Evolutionary conservation across 495 filamentous ascomycete species (phyloP), one percentile per base, ranked within the genome.

Genomic region (Neurospora pannonica): DNA sequence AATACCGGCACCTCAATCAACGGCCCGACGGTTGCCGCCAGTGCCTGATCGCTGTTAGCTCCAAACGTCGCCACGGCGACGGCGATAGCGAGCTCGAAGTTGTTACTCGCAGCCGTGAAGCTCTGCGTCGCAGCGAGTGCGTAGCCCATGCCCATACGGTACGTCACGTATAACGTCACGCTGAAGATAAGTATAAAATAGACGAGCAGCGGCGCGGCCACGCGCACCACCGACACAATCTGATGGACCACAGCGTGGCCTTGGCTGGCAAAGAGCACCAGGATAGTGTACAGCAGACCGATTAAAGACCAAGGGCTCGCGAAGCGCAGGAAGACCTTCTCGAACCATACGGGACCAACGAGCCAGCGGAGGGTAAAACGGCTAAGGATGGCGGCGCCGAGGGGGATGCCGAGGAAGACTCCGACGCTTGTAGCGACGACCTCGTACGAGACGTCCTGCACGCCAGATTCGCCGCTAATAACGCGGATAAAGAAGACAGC

Each of bases 61-160:
- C 95, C 95, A 84, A 91, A 97, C 4, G 91, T 90, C 4, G 94
- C 93, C 5, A 97, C 90, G 3, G 93, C 94, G 3, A 98, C 94
- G 2, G 95, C 95, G 83, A 98, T 97, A 0, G 95, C 95, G 21
- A 97, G 82, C 84, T 97, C 95, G 77, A 98, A 97, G 78, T 97
- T 97, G 76, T 98, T 98, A 80, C 94, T 97, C 4, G 95, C 95
- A 6, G 95, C 95, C 1, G 95, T 97, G 76, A 97, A 96, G 77
- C 93, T 93, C 83, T 97, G 95, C 13, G 95, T 97, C 13, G 88
- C 87, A 2, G 88, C 87, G 3, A 94, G 78, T 67, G 83, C 84
- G 78, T 97, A 97, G 0, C 89, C 89, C 77, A 95, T 95, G 0
- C 93, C 92, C n/a, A 88, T 76, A 39, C 80, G 84, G 71, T 88